phyloP scores from a whole-genome alignment of 225 moss, liverwort and hornwort species.

The Anthoceros angustus region DNA sequence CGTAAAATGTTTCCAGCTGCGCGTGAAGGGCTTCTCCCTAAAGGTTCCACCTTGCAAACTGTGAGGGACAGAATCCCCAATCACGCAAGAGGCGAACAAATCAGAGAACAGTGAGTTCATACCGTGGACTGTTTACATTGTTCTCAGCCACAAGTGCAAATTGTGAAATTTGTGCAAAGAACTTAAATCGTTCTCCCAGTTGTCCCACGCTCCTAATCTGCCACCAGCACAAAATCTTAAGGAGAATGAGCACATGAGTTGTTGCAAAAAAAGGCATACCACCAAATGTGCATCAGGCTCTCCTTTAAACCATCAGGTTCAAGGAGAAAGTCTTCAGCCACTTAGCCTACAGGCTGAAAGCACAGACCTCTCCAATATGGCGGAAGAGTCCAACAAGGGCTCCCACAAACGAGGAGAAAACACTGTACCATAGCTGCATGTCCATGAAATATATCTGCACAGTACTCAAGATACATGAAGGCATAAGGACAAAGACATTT shows the following conservation, averaged over 20 bases:
- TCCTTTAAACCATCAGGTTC: background rate
- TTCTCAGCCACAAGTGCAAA: background rate
- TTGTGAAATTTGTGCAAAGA: background rate
- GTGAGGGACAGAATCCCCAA: too few relatives aligned
- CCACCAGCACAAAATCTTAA: background rate
- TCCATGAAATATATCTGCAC: conserved; percentile 96
- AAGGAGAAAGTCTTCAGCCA: background rate
- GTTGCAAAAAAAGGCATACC: too few relatives aligned
- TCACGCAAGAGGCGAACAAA: too few relatives aligned
- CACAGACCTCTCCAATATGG: conserved; percentile 72
- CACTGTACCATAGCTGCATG: conserved; percentile 94
- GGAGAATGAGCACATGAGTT: background rate
- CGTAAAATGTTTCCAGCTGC: background rate
- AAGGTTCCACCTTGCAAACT: too few relatives aligned
- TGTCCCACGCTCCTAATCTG: background rate
- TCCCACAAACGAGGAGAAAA: conserved; percentile 78
- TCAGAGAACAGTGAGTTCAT: background rate
- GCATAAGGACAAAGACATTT: background rate
- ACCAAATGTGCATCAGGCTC: background rate
- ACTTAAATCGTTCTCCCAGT: background rate
- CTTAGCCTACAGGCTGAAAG: background rate
- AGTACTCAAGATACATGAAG: background rate
- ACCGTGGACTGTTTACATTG: background rate
- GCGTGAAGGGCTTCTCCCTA: too few relatives aligned
- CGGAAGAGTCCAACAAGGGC: conserved; percentile 78